Percentiles rank a stretch among this genome's conserved stretches.
These are phyloP conservation scores for Choricystis sp. DNA, from an alignment of 139 green algal genomes.

Conservation along the genomic window DNA sequence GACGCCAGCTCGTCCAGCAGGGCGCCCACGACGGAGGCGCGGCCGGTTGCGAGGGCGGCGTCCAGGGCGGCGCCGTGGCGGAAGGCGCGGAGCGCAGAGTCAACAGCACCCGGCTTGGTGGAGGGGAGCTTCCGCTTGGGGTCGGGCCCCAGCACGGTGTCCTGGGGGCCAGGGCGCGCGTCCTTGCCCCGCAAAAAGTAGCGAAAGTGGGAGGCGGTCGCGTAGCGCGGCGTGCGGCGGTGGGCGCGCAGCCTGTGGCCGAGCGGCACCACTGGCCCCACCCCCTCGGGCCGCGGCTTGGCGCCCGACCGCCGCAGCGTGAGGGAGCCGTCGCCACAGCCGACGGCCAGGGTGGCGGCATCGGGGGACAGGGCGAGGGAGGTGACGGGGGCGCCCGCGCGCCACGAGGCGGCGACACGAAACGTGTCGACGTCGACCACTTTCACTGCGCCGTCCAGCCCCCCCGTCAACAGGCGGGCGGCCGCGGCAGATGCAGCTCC, in stretches of 20 bases:
- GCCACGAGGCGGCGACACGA: neutral
- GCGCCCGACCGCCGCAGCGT: neutral
- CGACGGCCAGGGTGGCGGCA: neutral
- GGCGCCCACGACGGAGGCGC: neutral
- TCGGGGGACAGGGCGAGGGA: neutral
- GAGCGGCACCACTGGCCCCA: no score
- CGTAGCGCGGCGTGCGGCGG: no score
- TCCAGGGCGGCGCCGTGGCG: neutral
- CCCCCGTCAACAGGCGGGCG: neutral
- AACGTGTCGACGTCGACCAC: neutral
- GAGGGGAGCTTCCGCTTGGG: no score
- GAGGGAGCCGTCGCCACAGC: neutral
- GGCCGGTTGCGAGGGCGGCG: neutral
- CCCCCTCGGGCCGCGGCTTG: no score
- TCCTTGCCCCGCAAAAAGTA: no score
- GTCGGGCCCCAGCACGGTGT: neutral
- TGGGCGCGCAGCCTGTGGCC: no score
- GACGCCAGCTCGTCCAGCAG: neutral
- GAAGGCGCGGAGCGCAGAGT: neutral
- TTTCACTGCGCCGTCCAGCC: neutral
- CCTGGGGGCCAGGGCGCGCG: no score
- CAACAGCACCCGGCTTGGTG: neutral
- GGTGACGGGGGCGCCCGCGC: neutral
- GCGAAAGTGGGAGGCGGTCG: no score
- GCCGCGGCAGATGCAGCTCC: no score